Conservation (phyloP, 495 filamentous ascomycete species). For the Opeltia flavorubescens region DNA sequence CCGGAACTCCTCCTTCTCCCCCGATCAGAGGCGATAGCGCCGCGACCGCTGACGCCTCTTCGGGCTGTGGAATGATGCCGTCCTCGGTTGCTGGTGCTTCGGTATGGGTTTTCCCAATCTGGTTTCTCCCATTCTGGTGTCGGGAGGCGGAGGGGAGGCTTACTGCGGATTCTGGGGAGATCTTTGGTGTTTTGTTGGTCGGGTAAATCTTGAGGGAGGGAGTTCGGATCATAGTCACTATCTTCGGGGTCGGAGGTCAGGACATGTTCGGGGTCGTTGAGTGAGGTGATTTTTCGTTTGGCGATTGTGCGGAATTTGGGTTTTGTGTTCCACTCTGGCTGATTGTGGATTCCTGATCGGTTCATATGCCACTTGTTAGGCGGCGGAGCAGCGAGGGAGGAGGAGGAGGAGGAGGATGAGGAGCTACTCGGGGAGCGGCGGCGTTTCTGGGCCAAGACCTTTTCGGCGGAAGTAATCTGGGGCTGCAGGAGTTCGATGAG, state of each 20-base stretch:
- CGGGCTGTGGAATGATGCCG: neutral
- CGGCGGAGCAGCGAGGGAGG: neutral
- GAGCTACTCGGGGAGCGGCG: neutral
- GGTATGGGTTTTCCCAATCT: neutral
- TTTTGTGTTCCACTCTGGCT: conserved; percentile 1
- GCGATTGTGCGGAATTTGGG: neutral
- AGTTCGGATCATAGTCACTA: neutral
- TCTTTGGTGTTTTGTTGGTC: neutral
- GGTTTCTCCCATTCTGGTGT: conserved; percentile 3
- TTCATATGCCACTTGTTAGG: neutral
- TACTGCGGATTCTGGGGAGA: neutral
- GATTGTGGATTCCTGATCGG: neutral
- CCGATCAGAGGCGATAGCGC: neutral
- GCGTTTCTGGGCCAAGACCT: neutral
- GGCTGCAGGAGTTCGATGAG: neutral
- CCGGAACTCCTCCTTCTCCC: neutral
- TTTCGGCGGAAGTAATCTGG: conserved; percentile 1
- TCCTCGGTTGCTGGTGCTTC: neutral
- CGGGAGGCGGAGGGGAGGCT: neutral
- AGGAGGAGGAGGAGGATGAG: neutral
- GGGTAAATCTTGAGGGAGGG: neutral
- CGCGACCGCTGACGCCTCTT: neutral
- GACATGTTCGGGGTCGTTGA: neutral
- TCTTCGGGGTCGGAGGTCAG: conserved; percentile 1
- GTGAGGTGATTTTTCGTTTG: neutral